Conservation (phyloP, 148 eudicot species). For the Oxyria digyna region DNA sequence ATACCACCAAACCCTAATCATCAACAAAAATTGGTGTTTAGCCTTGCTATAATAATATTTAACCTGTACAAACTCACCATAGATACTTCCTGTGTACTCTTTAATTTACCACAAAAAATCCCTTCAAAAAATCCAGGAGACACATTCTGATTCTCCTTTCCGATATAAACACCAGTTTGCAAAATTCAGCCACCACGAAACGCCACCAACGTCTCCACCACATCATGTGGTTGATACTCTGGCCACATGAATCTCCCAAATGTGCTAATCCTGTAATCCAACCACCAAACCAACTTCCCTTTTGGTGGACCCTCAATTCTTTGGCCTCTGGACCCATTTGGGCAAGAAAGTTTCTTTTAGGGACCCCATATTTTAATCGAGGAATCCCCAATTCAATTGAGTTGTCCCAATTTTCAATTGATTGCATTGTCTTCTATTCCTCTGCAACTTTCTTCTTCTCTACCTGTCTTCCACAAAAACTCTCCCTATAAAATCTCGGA, state of each 20-base stretch:
- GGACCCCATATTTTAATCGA: background rate
- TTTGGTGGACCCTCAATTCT: background rate
- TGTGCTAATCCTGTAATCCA: background rate
- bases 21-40: background rate
- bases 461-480: conserved; percentile 72
- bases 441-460: background rate
- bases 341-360: background rate
- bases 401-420: background rate
- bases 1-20: background rate
- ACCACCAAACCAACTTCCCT: background rate
- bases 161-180: background rate
- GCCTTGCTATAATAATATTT: background rate
- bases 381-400: background rate
- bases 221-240: background rate
- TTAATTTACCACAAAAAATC: background rate
- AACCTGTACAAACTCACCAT: background rate
- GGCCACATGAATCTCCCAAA: background rate
- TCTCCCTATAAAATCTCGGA: conserved; percentile 69
- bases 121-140: background rate
- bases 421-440: background rate
- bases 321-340: background rate
- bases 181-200: background rate
- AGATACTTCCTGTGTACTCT: background rate
- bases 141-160: background rate
- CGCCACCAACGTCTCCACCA: background rate